These are phyloP conservation scores for Mollisiaceae sp. DNA, from an alignment of 2,329 filamentous ascomycete genomes.

Conservation along the genomic window DNA sequence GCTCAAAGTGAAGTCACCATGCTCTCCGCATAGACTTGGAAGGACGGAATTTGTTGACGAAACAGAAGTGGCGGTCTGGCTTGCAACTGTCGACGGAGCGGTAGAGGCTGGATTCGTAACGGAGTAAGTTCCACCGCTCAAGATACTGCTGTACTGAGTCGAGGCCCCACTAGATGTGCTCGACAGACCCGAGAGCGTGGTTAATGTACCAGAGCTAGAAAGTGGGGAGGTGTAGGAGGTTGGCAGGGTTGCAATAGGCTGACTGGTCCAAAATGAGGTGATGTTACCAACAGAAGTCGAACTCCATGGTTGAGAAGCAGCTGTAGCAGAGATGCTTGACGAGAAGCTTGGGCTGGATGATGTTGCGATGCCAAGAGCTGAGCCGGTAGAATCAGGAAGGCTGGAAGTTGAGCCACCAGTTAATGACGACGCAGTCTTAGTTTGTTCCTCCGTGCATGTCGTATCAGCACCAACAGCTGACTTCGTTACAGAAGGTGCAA, in stretches of 20 bases:
- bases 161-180: neutral
- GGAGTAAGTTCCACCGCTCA: neutral
- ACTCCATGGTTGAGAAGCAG: neutral
- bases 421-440: neutral
- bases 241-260: neutral
- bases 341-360: neutral
- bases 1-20: conserved; percentile 38
- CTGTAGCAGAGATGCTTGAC: neutral
- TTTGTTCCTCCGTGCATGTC: neutral
- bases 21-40: conserved; percentile 35
- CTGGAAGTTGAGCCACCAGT: neutral
- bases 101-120: neutral
- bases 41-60: conserved; percentile 13
- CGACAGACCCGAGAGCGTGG: neutral
- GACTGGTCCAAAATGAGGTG: neutral
- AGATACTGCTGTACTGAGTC: neutral
- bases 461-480: neutral
- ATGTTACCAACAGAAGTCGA: neutral
- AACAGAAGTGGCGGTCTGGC: neutral
- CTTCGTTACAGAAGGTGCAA: neutral
- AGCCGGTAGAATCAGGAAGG: neutral
- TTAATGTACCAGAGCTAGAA: neutral
- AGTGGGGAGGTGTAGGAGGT: neutral
- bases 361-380: conserved; percentile 13
- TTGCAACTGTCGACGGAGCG: neutral